phyloP scores from a whole-genome alignment of 78 protist genomes.

The Anaeramoeba flamelloides region DNA sequence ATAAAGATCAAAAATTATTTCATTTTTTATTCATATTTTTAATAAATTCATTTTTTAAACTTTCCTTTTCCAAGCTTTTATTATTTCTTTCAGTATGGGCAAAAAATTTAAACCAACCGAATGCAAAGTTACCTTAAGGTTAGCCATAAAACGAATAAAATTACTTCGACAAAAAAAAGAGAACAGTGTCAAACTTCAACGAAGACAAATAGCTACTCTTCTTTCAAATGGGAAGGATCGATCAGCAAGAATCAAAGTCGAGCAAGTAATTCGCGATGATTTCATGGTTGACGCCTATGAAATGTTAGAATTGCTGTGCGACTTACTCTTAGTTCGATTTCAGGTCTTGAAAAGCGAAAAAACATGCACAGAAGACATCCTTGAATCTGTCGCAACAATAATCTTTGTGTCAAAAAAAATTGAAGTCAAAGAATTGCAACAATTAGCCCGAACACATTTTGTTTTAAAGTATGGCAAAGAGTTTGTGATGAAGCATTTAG shows the following conservation, averaged over 20 bases:
- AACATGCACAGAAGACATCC: not conserved
- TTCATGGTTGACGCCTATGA: not conserved
- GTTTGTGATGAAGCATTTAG: not conserved
- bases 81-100: no score
- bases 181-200: not conserved
- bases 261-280: not conserved
- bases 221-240: not conserved
- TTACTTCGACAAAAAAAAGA: not conserved
- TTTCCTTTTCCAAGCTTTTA: no score
- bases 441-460: not conserved
- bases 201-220: not conserved
- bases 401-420: not conserved
- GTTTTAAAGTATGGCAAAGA: not conserved
- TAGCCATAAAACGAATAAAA: not conserved
- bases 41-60: no score
- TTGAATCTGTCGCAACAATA: not conserved
- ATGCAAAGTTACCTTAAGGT: not conserved
- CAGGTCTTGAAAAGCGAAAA: not conserved
- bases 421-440: not conserved
- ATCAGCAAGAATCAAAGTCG: not conserved
- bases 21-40: no score
- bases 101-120: no score
- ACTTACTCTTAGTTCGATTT: not conserved
- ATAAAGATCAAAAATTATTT: no score
- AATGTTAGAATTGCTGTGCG: not conserved